Base-by-base conservation (phyloP, 2,329 filamentous ascomycete genomes). In the Claviceps capensis region DNA sequence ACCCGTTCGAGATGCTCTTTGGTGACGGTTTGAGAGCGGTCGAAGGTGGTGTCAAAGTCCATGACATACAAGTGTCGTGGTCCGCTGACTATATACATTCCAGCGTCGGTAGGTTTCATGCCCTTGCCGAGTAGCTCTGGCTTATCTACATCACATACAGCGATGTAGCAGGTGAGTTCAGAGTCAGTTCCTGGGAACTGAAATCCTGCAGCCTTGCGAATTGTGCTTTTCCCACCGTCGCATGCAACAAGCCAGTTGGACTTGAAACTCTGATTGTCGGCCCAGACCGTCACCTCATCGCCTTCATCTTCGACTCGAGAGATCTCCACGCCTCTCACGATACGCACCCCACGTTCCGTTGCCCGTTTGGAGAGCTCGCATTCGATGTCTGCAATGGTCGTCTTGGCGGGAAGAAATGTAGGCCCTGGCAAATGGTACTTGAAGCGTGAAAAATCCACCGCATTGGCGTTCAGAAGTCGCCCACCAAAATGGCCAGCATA, bases 241-340 rank as follows among this genome's bases (percentile, higher is more conserved):
- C 69, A 72, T 13, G 70, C 70, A 1, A 72, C 63, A 2, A 72
- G 62, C 64, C 69, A 72, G 26, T 61, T 60, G 5, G 54, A 60
- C 11, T 52, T 51, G 26, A 67, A 65, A 0, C 30, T 51, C 23
- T 59, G 45, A 26, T 48, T 30, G 22, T 5, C 47, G 40, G 47
- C 19, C 14, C n/a, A 22, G 8, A 41, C 47, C 2, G 9, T 48
- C 11, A 48, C 47, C 11, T 19, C 13, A n/a, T 48, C 36, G 16
- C 40, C 40, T 7, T 48, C 36, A 40, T 41, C 47, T 19, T 48
- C 8, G n/a, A 36, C 37, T 17, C 6, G 6, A 42, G 17, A 17
- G 11, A 48, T 16, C 14, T 38, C 34, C 13, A 17, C 11, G 3
- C 47, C 47, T 16, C 47, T 19, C 9, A 48, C 0, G 36, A 48